phyloP scores from a whole-genome alignment of 1,139 yeast genomes.

The Hansenula anomala region DNA sequence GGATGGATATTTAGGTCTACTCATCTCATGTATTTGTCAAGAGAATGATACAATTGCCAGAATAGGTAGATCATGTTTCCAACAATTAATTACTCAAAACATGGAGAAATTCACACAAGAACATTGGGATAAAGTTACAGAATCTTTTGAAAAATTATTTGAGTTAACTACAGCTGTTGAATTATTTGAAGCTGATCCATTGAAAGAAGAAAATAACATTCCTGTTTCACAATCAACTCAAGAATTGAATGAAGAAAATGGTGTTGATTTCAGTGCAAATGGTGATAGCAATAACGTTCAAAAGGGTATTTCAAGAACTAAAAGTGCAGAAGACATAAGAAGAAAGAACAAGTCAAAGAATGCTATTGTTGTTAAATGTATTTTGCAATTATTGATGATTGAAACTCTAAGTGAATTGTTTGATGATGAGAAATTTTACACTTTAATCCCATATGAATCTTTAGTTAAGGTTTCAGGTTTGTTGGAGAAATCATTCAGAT shows the following conservation, averaged over 20 bases:
- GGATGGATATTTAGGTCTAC: constrained; percentile 69
- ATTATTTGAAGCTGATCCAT: constrained; percentile 68
- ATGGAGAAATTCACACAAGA: constrained; percentile 51
- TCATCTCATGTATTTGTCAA: constrained; percentile 89
- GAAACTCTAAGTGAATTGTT: constrained; percentile 81
- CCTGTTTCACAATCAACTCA: constrained; percentile 6
- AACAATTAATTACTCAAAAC: constrained; percentile 72
- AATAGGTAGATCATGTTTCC: constrained; percentile 86
- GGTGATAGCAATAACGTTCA: constrained; percentile 6
- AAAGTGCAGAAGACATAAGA: constrained; percentile 26
- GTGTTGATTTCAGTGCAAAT: constrained; percentile 14
- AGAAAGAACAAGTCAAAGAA: constrained; percentile 49
- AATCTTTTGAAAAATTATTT: constrained; percentile 64
- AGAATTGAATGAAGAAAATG: constrained; percentile 18
- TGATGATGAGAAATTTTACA: constrained; percentile 62
- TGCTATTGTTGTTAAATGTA: constrained; percentile 86
- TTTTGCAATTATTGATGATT: constrained; percentile 82
- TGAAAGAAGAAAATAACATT: constrained; percentile 28
- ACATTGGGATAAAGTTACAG: constrained; percentile 76
- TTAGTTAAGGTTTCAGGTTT: constrained; percentile 56
- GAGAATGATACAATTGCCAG: constrained; percentile 95
- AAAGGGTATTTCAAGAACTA: constrained; percentile 5
- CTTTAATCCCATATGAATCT: constrained; percentile 59
- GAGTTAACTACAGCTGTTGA: constrained; percentile 83
- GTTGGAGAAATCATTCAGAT: constrained; percentile 65